These are phyloP conservation scores for Saccharomyces pastorianus DNA, from an alignment of 1,139 yeast genomes.

Conservation along the genomic window DNA sequence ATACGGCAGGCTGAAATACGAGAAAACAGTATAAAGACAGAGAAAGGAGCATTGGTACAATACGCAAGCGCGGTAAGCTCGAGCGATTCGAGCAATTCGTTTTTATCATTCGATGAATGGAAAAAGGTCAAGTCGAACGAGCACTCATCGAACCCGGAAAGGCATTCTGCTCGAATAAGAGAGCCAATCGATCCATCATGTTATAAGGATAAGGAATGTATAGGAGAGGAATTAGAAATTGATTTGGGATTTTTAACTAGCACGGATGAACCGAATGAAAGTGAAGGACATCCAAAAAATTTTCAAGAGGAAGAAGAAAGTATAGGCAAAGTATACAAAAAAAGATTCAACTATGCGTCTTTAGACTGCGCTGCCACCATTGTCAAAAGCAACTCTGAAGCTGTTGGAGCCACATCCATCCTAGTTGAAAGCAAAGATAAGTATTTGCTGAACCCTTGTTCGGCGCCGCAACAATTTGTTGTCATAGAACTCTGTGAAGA, in stretches of 20 bases:
- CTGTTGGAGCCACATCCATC: slow-evolving; percentile 72
- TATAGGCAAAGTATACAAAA: slow-evolving; percentile 59
- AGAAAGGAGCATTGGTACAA: not conserved
- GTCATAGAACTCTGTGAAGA: slow-evolving; percentile 86
- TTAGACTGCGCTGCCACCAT: slow-evolving; percentile 91
- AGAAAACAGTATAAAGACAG: not conserved
- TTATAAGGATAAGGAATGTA: slow-evolving; percentile 28
- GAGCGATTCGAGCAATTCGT: slow-evolving; percentile 32
- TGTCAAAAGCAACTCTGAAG: slow-evolving; percentile 71
- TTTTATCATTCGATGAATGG: slow-evolving; percentile 85
- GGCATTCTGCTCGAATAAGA: slow-evolving; percentile 10
- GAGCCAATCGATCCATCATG: slow-evolving; percentile 14
- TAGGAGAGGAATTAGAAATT: slow-evolving; percentile 45
- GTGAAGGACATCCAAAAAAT: slow-evolving; percentile 1
- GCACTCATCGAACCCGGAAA: slow-evolving; percentile 23
- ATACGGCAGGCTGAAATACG: not conserved
- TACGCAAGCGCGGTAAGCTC: not conserved
- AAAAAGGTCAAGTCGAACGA: slow-evolving; percentile 43
- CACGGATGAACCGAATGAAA: not conserved
- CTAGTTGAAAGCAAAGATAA: slow-evolving; percentile 79
- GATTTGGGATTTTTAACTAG: slow-evolving; percentile 38
- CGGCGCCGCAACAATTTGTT: slow-evolving; percentile 59
- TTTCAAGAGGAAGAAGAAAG: slow-evolving; percentile 26
- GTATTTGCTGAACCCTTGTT: slow-evolving; percentile 73
- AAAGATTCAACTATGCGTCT: slow-evolving; percentile 82